phyloP scores from a whole-genome alignment of 495 filamentous ascomycete species.

The Xylaria telfairii region DNA sequence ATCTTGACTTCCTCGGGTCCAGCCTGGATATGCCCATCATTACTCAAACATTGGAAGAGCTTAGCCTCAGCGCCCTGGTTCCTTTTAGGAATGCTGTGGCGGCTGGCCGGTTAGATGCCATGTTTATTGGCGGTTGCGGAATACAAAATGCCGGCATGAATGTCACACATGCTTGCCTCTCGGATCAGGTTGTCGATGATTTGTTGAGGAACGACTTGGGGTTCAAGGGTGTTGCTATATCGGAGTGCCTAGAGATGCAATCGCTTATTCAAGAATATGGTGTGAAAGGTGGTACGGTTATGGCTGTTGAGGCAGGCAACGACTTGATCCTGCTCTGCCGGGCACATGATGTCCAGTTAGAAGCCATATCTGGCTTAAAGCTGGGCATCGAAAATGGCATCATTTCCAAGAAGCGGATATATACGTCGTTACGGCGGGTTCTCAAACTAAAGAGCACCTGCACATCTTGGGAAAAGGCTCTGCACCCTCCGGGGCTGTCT shows the following conservation, averaged over 20 bases:
- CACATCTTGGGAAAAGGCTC: slow-evolving; percentile 82
- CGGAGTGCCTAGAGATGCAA: slow-evolving; percentile 95
- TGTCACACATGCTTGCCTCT: slow-evolving; percentile 90
- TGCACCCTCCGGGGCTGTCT: slow-evolving; percentile 76
- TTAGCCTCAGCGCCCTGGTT: slow-evolving; percentile 81
- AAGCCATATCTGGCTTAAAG: slow-evolving; percentile 84
- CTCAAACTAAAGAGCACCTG: slow-evolving; percentile 76
- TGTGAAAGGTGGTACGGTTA: slow-evolving; percentile 88
- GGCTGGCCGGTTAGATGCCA: slow-evolving; percentile 78
- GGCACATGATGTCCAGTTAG: slow-evolving; percentile 82
- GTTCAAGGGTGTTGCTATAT: slow-evolving; percentile 90
- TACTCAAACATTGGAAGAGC: slow-evolving; percentile 85
- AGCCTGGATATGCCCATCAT: slow-evolving; percentile 88
- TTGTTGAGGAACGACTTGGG: slow-evolving; percentile 80
- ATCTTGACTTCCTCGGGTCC: slow-evolving; percentile 88
- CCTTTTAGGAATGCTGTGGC: slow-evolving; percentile 86
- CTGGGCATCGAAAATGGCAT: slow-evolving; percentile 85
- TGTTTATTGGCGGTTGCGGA: slow-evolving; percentile 91
- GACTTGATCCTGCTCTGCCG: slow-evolving; percentile 85
- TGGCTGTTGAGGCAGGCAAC: slow-evolving; percentile 92
- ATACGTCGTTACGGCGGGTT: slow-evolving; percentile 74
- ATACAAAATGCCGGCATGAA: slow-evolving; percentile 87
- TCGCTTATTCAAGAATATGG: slow-evolving; percentile 89
- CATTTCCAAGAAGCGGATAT: slow-evolving; percentile 75
- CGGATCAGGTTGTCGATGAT: slow-evolving; percentile 87